These are phyloP conservation scores for Candida maltosa DNA, from an alignment of 805 yeast species.

Conservation along the genomic window DNA sequence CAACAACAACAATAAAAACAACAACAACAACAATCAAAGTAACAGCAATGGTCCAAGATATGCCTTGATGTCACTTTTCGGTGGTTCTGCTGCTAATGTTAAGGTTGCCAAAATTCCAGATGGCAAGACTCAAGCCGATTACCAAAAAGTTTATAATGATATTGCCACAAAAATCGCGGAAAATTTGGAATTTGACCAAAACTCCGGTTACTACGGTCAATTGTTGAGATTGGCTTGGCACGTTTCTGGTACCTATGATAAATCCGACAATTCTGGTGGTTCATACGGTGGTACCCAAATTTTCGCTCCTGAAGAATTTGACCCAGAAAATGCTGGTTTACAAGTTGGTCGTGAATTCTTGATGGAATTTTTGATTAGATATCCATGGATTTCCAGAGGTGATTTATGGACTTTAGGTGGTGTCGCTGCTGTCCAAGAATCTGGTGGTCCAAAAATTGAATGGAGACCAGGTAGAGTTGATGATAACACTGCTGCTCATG, in stretches of 20 bases:
- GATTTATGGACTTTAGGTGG: conserved; percentile 81
- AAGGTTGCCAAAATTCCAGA: conserved; percentile 34
- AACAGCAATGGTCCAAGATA: conserved; percentile 5
- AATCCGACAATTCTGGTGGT: conserved; percentile 27
- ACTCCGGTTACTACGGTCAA: conserved; percentile 36
- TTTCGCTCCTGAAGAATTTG: conserved; percentile 28
- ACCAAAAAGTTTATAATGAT: conserved; percentile 66
- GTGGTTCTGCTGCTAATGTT: conserved; percentile 21
- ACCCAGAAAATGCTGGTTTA: conserved; percentile 59
- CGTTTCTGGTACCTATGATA: conserved; percentile 29
- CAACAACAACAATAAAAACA: conserved; percentile 9
- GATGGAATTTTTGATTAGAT: conserved; percentile 52
- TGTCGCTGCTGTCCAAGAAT: conserved; percentile 71
- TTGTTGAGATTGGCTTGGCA: conserved; percentile 41
- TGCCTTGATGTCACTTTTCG: conserved; percentile 10
- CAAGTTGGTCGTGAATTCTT: conserved; percentile 54
- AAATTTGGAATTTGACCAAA: conserved; percentile 30
- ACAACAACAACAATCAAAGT: conserved; percentile 9
- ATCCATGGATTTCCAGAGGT: conserved; percentile 73
- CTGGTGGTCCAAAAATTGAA: conserved; percentile 72
- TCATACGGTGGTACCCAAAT: conserved; percentile 38
- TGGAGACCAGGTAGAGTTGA: conserved; percentile 87
- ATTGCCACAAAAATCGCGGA: conserved; percentile 63
- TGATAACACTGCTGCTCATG: conserved; percentile 42
- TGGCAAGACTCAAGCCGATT: conserved; percentile 46